Evolutionary conservation across 345 rosid species (phyloP), one percentile per base, ranked within the genome.

Genomic region (Orychophragmus violaceus): DNA sequence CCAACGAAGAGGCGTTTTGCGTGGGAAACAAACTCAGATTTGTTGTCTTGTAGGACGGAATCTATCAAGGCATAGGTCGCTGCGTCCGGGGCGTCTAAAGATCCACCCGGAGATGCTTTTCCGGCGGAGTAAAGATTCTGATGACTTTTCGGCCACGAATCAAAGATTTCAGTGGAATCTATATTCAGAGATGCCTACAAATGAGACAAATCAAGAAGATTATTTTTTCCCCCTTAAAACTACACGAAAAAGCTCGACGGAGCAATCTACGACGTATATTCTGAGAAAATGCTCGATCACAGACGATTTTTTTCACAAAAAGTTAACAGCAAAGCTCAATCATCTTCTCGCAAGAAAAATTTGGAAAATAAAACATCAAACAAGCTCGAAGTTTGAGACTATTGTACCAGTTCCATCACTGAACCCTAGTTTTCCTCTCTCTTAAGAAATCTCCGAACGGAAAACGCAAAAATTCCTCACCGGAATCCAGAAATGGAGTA

Each of bases 11-110:
- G 14, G 6, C 32, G 72, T 59, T 70, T 78, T 0, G 78, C 69
- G 66, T 63, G 59, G 32, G 59, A 23, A 12, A 78, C 10, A 62
- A 83, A 74, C 33, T 49, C 74, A 3, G 74, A 29, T 73, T 71
- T 87, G 71, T 86, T 77, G 75, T 85, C 90, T 53, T 54, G 59
- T 28, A 58, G 2, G 56, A 87, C 21, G 25, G 87, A 64, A 13
- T 82, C 78, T 3, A 73, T 2, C 36, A 80, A 50, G 10, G 78
- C 65, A 12, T 28, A 51, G 35, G 52, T 59, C n/a, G 70, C 77
- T 13, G 68, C 29, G 10, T 51, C 77, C 14, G 37, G 51, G 37
- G 57, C 32, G 29, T 24, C 11, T 21, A n/a, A 12, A 10, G 67
- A 36, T 39, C 6, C 18, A n/a, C 11, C 44, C 41, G 75, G 61